phyloP scores from a whole-genome alignment of 139 green algal genomes.

The Protoeuglena noctilucae region DNA sequence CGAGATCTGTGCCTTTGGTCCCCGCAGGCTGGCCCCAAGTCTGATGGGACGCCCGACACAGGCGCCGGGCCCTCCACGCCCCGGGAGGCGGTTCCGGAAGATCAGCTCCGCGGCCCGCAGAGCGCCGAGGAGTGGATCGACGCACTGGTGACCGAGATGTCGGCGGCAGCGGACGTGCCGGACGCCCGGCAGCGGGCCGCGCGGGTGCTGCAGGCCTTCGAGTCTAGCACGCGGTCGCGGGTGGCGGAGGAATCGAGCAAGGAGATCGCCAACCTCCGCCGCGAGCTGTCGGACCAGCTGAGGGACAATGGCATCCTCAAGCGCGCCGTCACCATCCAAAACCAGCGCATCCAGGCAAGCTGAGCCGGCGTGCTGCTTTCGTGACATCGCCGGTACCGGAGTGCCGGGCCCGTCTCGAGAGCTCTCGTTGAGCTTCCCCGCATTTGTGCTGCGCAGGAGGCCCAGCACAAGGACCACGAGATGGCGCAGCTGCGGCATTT shows the following conservation, averaged over 20 bases:
- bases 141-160: constrained; percentile 52
- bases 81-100: constrained; percentile 1
- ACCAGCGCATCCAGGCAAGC: constrained; percentile 37
- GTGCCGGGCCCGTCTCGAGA: background rate
- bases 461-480: constrained; percentile 23
- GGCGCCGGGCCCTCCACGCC: background rate
- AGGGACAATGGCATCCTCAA: constrained; percentile 59
- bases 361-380: background rate
- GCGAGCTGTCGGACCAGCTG: constrained; percentile 23
- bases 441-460: constrained; percentile 7
- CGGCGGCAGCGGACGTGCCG: constrained; percentile 31
- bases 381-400: background rate
- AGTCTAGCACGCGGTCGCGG: constrained; percentile 16
- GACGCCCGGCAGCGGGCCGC: constrained; percentile 39
- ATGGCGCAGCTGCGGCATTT: constrained; percentile 22
- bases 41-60: background rate
- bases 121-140: constrained; percentile 57
- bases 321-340: constrained; percentile 64
- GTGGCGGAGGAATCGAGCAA: background rate
- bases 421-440: background rate
- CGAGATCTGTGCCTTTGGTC: background rate
- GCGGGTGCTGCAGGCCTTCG: constrained; percentile 46
- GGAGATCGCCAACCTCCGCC: constrained; percentile 13
- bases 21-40: background rate
- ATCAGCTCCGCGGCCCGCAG: constrained; percentile 3